These are phyloP conservation scores for Claviceps citrina DNA, from an alignment of 2,329 filamentous ascomycete genomes.

Conservation along the genomic window DNA sequence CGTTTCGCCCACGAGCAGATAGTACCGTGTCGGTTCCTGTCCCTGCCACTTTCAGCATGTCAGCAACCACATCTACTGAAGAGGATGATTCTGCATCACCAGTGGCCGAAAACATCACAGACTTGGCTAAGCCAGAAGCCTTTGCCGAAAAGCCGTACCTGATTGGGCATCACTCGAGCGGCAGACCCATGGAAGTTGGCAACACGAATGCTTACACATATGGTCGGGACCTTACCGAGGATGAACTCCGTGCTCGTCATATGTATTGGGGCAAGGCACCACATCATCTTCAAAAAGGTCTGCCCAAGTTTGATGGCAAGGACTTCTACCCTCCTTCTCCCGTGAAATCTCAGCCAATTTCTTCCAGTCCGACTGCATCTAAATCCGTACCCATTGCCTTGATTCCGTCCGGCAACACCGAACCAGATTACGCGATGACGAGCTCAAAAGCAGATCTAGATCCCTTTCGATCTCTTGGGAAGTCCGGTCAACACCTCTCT, in stretches of 20 bases:
- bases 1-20: conserved; percentile 29
- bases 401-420: conserved; percentile 2
- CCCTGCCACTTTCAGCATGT: neutral
- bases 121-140: conserved; percentile 7
- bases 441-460: conserved; percentile 8
- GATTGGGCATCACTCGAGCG: conserved; percentile 34
- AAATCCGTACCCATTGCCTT: neutral
- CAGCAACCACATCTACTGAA: conserved; percentile 3
- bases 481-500: conserved; percentile 7
- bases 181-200: conserved; percentile 25
- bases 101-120: conserved; percentile 1
- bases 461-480: conserved; percentile 11
- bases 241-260: conserved; percentile 42
- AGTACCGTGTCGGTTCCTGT: conserved; percentile 7
- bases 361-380: neutral
- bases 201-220: conserved; percentile 37
- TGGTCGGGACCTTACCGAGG: conserved; percentile 38
- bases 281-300: conserved; percentile 31
- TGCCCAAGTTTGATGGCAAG: conserved; percentile 50
- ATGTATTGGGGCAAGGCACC: conserved; percentile 46
- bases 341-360: conserved; percentile 5
- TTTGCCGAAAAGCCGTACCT: conserved; percentile 32
- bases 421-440: neutral
- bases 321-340: conserved; percentile 47
- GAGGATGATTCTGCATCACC: neutral